phyloP scores from a whole-genome alignment of 257 asterid genomes.

The Leonotis leonurus region DNA sequence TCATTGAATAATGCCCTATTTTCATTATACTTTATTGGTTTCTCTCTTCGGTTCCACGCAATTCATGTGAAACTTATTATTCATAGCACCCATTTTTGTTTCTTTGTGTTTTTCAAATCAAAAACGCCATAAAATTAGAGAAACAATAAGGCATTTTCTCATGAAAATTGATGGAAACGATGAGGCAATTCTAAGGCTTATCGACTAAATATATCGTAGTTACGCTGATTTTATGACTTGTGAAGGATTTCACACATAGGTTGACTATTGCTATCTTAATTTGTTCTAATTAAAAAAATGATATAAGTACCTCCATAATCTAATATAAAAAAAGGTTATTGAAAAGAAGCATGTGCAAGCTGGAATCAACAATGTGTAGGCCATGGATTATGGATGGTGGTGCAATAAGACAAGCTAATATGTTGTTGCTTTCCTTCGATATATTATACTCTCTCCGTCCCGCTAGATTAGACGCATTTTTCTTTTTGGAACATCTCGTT shows the following conservation, averaged over 20 bases:
- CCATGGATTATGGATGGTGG: too few species aligned
- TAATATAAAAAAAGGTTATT: background rate
- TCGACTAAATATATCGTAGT: background rate
- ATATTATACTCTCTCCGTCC: too few species aligned
- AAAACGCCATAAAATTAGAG: too few species aligned
- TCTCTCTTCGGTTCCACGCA: too few species aligned
- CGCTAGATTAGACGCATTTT: too few species aligned
- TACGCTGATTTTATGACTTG: background rate
- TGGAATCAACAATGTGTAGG: constrained; percentile 15
- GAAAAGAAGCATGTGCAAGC: constrained; percentile 21
- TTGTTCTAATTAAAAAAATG: background rate
- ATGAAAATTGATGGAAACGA: constrained; percentile 4
- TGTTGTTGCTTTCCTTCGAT: constrained; percentile 16
- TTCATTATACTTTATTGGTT: too few species aligned
- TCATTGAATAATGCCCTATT: too few species aligned
- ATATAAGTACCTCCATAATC: background rate
- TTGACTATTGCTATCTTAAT: background rate
- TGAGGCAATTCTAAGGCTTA: constrained; percentile 9
- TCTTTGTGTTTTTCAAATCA: too few species aligned
- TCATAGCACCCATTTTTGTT: too few species aligned
- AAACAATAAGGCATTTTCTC: background rate
- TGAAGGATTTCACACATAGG: background rate
- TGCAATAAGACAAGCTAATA: constrained; percentile 16
- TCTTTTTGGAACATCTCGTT: too few species aligned
- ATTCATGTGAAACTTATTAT: too few species aligned